phyloP scores from a whole-genome alignment of 768 basidiomycete genomes.

The Grammothele lineata region DNA sequence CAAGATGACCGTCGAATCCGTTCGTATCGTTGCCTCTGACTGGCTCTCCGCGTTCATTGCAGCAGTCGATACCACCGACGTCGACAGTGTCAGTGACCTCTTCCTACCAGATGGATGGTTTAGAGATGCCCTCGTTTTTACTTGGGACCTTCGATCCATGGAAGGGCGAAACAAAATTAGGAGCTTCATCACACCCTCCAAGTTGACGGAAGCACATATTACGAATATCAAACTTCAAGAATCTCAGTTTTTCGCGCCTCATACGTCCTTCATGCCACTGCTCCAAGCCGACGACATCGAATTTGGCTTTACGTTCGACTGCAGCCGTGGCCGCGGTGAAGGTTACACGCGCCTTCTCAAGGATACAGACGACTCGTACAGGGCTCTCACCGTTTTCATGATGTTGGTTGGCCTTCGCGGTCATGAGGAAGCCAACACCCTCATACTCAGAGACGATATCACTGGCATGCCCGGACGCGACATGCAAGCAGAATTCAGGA shows the following conservation, averaged over 20 bases:
- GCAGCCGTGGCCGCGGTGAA: conserved; percentile 26
- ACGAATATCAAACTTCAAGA: conserved; percentile 17
- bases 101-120: conserved; percentile 22
- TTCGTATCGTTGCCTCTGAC: too few relatives aligned
- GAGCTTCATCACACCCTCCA: conserved; percentile 1
- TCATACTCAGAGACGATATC: conserved; percentile 4
- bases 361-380: conserved; percentile 26
- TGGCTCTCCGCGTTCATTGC: too few relatives aligned
- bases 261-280: not conserved
- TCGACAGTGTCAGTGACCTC: conserved; percentile 1
- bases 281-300: conserved; percentile 13
- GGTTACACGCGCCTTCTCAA: conserved; percentile 33
- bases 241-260: conserved; percentile 5
- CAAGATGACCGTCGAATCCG: too few relatives aligned
- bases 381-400: conserved; percentile 26
- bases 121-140: conserved; percentile 22
- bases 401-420: conserved; percentile 28
- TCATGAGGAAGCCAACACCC: conserved; percentile 25
- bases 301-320: conserved; percentile 33
- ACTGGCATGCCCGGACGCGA: conserved; percentile 15
- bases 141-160: conserved; percentile 22
- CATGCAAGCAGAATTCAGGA: conserved; percentile 24
- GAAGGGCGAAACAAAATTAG: conserved; percentile 16
- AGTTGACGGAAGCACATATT: too few relatives aligned
- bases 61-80: conserved; percentile 5